Conservation (phyloP, 78 protist species). For the Dictyostelium intermedium region DNA sequence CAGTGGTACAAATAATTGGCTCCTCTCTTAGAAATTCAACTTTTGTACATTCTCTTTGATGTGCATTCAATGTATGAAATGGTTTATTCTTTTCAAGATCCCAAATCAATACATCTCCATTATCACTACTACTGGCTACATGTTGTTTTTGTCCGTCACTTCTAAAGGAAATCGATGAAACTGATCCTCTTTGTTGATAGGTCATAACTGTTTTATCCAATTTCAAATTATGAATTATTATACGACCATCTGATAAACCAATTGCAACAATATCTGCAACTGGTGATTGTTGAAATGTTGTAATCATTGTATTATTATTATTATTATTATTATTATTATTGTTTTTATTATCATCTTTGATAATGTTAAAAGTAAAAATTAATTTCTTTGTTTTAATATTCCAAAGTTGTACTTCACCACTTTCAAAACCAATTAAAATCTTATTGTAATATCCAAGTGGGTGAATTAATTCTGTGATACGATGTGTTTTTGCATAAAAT, state of each 20-base stretch:
- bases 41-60: not conserved
- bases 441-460: constrained; percentile 88
- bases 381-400: constrained; percentile 64
- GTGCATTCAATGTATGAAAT: constrained; percentile 4
- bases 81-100: constrained; percentile 59
- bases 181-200: constrained; percentile 63
- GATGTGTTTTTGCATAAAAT: not conserved
- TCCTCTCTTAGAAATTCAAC: constrained; percentile 53
- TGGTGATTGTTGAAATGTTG: constrained; percentile 77
- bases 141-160: constrained; percentile 68
- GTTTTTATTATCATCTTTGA: too few species aligned
- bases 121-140: constrained; percentile 26
- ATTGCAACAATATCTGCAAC: constrained; percentile 87
- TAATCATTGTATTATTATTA: constrained; percentile 13
- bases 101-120: constrained; percentile 76
- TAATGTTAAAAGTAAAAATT: constrained; percentile 33
- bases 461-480: constrained; percentile 64
- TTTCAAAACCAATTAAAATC: constrained; percentile 73
- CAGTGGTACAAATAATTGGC: constrained; percentile 57
- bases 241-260: constrained; percentile 81
- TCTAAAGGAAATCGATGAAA: constrained; percentile 82
- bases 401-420: constrained; percentile 74
- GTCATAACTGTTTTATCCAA: constrained; percentile 49
- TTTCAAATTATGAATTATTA: constrained; percentile 65
- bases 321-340: not conserved